A percentile compares a stretch with the other conserved stretches of the same genome.
Conservation (phyloP, 208 protist genomes). For the Leptomonas seymouri region DNA sequence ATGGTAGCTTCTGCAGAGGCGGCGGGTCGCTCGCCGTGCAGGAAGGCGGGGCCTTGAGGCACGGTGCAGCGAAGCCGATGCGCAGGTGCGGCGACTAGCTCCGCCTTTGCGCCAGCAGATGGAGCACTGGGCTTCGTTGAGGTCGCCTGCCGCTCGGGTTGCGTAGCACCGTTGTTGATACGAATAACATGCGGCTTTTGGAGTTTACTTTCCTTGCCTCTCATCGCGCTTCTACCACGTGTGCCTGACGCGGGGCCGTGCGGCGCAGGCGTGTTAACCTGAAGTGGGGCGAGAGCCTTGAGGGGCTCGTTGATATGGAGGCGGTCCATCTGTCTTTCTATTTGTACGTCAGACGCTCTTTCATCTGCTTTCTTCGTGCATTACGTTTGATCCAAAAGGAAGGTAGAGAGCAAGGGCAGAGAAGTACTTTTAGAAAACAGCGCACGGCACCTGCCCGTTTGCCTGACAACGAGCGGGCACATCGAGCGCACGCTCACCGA, state of each 20-base stretch:
- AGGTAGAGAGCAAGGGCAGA: not conserved
- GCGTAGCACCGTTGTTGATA: too few relatives aligned
- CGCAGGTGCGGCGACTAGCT: not conserved
- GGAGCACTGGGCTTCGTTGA: not conserved
- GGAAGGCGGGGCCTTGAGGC: not conserved
- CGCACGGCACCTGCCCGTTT: too few relatives aligned
- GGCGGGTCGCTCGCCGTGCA: not conserved
- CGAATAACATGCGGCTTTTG: too few relatives aligned
- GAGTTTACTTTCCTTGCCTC: not conserved
- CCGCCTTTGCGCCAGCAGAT: too few relatives aligned
- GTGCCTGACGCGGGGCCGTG: not conserved
- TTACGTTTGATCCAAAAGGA: not conserved
- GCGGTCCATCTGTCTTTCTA: constrained; percentile 3
- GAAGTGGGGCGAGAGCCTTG: not conserved
- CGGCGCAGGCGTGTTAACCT: not conserved
- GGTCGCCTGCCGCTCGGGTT: too few relatives aligned
- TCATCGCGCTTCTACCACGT: not conserved
- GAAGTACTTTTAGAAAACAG: not conserved
- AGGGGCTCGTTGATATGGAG: not conserved
- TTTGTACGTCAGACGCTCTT: too few relatives aligned
- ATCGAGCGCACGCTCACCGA: too few relatives aligned
- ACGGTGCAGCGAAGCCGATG: not conserved
- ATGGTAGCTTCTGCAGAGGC: not conserved
- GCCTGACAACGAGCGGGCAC: too few relatives aligned
- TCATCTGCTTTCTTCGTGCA: too few relatives aligned